Base-by-base conservation (phyloP, 768 basidiomycete species). In the Panaeolus cyanescens region DNA sequence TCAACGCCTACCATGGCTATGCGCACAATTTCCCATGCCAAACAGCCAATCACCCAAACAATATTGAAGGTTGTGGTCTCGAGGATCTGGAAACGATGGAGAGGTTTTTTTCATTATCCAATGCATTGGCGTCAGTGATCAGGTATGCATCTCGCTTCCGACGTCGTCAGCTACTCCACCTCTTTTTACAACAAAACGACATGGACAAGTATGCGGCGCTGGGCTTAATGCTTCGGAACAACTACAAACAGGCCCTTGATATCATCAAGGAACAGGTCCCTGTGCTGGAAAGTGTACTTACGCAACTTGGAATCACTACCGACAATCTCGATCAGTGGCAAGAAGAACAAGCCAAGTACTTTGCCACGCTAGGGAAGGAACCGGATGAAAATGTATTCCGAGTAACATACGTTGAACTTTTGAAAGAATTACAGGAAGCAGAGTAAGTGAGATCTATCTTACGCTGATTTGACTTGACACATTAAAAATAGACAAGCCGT, bases 401-500 rank as follows among this genome's bases (percentile, higher is more conserved):
- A 8, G 65, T 75, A 17, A 67, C 68, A 8, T 77, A 78, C 61
- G 73, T 74, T 2, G 72, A 75, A 62, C 64, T 70, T 4, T 65
- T 77, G 3, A 58, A 72, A 33, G 40, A 50, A 9, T 37, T 32
- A 17, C 13, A 32, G 39, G 33, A 37, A 50, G 39, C 31, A 59
- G 5, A 30, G 19, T 28, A 9, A 13, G 17, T 30, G 19, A 30
- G n/a, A 50, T 45, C 17, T n/a, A n/a, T n/a, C n/a, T n/a, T n/a
- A n/a, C n/a, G n/a, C n/a, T n/a, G n/a, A n/a, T n/a, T n/a, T n/a
- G n/a, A n/a, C n/a, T n/a, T n/a, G n/a, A n/a, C n/a, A n/a, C n/a
- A n/a, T n/a, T n/a, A n/a, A n/a, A n/a, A n/a, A n/a, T n/a, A n/a
- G n/a, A n/a, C n/a, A n/a, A n/a, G n/a, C n/a, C n/a, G n/a, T n/a